These are phyloP conservation scores for Pythium dissotocum DNA, from an alignment of 352 stramenopile species.

Conservation along the genomic window DNA sequence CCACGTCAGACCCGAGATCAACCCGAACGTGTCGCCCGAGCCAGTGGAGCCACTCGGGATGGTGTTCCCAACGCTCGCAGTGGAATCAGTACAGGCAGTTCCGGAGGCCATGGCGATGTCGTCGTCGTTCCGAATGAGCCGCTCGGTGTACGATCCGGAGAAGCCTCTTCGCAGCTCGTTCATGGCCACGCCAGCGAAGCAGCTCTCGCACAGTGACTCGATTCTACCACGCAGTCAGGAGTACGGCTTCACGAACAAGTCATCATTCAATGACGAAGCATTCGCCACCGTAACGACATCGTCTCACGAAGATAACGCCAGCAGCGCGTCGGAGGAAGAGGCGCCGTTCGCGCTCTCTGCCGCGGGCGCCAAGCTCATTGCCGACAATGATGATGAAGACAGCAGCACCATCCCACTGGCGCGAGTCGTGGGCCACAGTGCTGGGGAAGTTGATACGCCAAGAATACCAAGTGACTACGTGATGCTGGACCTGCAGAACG, in stretches of 20 bases:
- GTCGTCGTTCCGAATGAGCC: conserved; percentile 46
- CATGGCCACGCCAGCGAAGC: conserved; percentile 19
- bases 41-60: conserved; percentile 61
- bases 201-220: conserved; percentile 41
- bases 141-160: conserved; percentile 62
- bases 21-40: conserved; percentile 83
- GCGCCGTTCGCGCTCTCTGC: conserved; percentile 23
- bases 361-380: conserved; percentile 38
- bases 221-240: conserved; percentile 18
- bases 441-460: conserved; percentile 17
- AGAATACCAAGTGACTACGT: conserved; percentile 75
- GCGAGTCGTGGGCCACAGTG: conserved; percentile 42
- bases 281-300: neutral
- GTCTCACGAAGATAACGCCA: neutral
- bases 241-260: conserved; percentile 18
- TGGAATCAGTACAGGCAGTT: conserved; percentile 42
- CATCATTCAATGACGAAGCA: neutral
- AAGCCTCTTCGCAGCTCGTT: conserved; percentile 28
- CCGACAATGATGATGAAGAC: conserved; percentile 19
- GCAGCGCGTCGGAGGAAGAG: neutral
- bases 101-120: conserved; percentile 31
- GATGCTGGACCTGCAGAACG: conserved; percentile 78
- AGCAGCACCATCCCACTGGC: conserved; percentile 52
- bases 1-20: conserved; percentile 73
- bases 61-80: conserved; percentile 69